A percentile compares a stretch with the other conserved stretches of the same genome.
phyloP scores from a whole-genome alignment of 2,329 filamentous ascomycete genomes.

The Paracoccidioides brasiliensis region DNA sequence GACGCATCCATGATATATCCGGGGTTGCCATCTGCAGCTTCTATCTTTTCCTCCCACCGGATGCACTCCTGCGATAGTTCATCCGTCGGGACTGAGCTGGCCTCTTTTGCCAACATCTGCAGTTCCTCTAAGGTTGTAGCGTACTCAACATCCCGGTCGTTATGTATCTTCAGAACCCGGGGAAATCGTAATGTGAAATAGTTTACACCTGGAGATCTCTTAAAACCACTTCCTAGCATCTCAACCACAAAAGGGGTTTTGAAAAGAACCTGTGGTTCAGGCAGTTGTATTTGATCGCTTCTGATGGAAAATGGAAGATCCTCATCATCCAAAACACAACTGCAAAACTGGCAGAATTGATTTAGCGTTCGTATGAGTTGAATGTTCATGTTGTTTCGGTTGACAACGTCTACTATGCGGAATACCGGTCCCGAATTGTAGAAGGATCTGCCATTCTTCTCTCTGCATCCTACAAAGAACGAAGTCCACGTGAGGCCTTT shows the following conservation, averaged over 20 bases:
- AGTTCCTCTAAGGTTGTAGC: conserved; percentile 57
- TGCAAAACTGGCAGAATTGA: conserved; percentile 34
- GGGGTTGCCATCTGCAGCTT: conserved; percentile 3
- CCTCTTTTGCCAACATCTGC: conserved; percentile 50
- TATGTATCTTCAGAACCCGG: conserved; percentile 61
- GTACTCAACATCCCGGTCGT: conserved; percentile 58
- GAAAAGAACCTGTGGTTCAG: conserved; percentile 42
- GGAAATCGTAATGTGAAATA: conserved; percentile 71
- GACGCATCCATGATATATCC: conserved; percentile 11
- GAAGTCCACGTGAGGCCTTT: conserved; percentile 58
- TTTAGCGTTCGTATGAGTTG: conserved; percentile 40
- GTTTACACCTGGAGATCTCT: conserved; percentile 53
- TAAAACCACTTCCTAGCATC: conserved; percentile 66
- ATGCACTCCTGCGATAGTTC: conserved; percentile 10
- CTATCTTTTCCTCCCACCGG: conserved; percentile 5
- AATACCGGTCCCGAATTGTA: conserved; percentile 46
- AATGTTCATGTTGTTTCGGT: conserved; percentile 36
- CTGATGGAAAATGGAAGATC: conserved; percentile 33
- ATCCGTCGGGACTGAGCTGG: conserved; percentile 33
- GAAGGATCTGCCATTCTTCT: conserved; percentile 50
- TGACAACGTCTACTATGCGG: conserved; percentile 52
- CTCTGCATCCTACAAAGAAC: conserved; percentile 65
- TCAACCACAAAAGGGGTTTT: conserved; percentile 63
- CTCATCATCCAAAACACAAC: conserved; percentile 23
- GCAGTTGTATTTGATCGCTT: conserved; percentile 29